These are phyloP conservation scores for Schizothecium vesticola DNA, from an alignment of 495 filamentous ascomycete species.

Conservation along the genomic window DNA sequence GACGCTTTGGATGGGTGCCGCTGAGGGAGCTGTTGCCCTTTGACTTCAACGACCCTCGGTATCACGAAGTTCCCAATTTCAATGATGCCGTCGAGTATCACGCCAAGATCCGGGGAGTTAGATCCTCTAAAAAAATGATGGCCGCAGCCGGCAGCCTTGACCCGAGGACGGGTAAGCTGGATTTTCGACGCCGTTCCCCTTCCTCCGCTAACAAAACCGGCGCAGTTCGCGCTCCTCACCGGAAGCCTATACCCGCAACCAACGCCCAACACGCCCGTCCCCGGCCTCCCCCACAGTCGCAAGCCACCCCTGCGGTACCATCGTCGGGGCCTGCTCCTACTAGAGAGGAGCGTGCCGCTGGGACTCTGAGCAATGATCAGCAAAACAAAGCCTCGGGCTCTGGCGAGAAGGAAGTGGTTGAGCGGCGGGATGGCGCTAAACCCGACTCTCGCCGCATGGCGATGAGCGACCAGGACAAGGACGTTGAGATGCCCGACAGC, in stretches of 20 bases:
- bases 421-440: too few relatives aligned
- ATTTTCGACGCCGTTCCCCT: neutral
- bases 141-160: neutral
- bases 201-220: neutral
- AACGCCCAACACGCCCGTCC: too few relatives aligned
- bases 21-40: neutral
- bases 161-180: neutral
- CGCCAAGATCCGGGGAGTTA: neutral
- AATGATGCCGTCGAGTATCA: neutral
- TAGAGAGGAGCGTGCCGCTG: too few relatives aligned
- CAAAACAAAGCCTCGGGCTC: too few relatives aligned
- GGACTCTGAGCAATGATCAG: too few relatives aligned
- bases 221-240: too few relatives aligned
- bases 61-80: neutral
- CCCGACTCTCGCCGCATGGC: too few relatives aligned
- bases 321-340: too few relatives aligned
- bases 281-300: neutral
- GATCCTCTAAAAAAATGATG: neutral
- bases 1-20: slow-evolving; percentile 13
- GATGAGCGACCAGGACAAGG: too few relatives aligned
- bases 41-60: neutral
- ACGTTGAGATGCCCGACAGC: too few relatives aligned
- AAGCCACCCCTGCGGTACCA: neutral
- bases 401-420: too few relatives aligned
- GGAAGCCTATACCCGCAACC: too few relatives aligned